Percentiles rank a stretch among this genome's conserved stretches.
phyloP scores from a whole-genome alignment of 371 early-diverging fungal genomes.

The Lichtheimia corymbifera region DNA sequence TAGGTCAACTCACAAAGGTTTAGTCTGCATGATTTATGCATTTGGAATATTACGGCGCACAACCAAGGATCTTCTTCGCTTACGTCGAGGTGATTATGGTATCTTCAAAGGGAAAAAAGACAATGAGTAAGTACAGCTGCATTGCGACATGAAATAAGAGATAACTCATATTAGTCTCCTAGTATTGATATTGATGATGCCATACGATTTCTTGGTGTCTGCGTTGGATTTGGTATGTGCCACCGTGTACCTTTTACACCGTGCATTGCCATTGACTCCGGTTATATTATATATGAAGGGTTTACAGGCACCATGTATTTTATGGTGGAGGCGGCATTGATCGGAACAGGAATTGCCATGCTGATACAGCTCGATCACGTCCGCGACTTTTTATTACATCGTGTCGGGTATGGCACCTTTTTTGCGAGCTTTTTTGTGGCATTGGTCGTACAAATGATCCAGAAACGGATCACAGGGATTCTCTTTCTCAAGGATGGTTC shows the following conservation, averaged over 20 bases:
- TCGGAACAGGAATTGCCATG: constrained; percentile 33
- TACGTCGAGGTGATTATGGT: constrained; percentile 45
- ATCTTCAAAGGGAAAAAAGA: constrained; percentile 50
- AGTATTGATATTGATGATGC: constrained; percentile 53
- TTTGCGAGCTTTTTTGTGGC: constrained; percentile 51
- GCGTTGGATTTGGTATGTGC: constrained; percentile 44
- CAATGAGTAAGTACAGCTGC: constrained; percentile 27
- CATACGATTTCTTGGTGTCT: constrained; percentile 49
- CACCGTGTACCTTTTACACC: not conserved
- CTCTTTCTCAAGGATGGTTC: constrained; percentile 38
- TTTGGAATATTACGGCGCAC: constrained; percentile 45
- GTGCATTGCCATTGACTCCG: not conserved
- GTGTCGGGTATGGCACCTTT: constrained; percentile 40
- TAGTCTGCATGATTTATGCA: constrained; percentile 43
- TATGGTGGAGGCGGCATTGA: constrained; percentile 40
- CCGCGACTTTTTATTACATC: constrained; percentile 31
- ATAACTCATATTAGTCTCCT: not conserved
- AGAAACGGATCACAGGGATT: constrained; percentile 39
- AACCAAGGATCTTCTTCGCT: constrained; percentile 43
- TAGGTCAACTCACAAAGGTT: not conserved
- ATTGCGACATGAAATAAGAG: not conserved
- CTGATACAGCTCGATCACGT: constrained; percentile 34
- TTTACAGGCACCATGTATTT: constrained; percentile 51
- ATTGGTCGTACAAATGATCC: constrained; percentile 42
- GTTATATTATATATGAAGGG: constrained; percentile 27